A percentile compares a stretch with the other conserved stretches of the same genome.
Conservation (phyloP, 495 filamentous ascomycete species). For the Trichocladium antarcticum region DNA sequence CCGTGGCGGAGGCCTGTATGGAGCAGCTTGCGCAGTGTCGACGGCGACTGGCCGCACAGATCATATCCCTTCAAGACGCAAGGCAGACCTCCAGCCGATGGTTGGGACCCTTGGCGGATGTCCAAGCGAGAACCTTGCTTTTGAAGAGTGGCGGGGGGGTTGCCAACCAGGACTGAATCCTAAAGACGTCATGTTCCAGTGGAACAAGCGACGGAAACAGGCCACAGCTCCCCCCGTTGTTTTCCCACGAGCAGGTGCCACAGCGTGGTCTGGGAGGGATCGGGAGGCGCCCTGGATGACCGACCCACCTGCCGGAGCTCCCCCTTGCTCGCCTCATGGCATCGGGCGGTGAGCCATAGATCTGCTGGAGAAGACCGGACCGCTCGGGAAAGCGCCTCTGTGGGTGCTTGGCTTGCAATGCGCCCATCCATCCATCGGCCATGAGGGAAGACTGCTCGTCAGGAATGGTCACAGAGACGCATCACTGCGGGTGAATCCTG, state of each 20-base stretch:
- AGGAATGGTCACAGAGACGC: no score
- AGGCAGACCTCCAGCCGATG: no score
- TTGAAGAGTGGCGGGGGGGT: no score
- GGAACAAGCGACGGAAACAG: neutral
- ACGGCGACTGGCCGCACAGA: no score
- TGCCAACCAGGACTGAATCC: neutral
- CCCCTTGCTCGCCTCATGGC: slow-evolving; percentile 8
- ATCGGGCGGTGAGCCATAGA: slow-evolving; percentile 20
- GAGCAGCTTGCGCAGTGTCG: no score
- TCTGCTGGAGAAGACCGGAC: slow-evolving; percentile 11
- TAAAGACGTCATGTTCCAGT: neutral
- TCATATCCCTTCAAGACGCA: no score
- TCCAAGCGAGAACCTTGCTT: no score
- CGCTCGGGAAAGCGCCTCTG: slow-evolving; percentile 11
- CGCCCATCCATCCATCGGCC: no score
- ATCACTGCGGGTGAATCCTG: neutral
- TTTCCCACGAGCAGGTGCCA: neutral
- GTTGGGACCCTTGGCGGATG: neutral
- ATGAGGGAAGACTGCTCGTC: slow-evolving; percentile 10
- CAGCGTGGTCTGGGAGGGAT: slow-evolving; percentile 4
- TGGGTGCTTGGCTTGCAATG: slow-evolving; percentile 10
- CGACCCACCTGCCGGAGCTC: neutral
- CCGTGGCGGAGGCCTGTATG: neutral
- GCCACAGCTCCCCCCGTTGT: neutral
- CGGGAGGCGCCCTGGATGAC: neutral